Conservation (phyloP, 345 rosid genomes). For the Heritiera littoralis region DNA sequence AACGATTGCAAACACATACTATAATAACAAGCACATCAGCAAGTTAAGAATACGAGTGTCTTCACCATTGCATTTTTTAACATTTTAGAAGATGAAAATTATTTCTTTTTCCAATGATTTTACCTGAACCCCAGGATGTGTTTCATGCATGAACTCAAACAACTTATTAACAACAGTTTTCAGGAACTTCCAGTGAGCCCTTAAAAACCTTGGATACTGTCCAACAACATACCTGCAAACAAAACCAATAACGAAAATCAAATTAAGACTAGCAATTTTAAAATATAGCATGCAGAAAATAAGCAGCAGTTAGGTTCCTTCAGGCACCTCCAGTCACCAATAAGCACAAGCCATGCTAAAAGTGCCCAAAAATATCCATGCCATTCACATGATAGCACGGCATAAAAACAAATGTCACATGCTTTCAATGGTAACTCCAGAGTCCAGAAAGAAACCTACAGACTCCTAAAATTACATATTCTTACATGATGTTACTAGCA, state of each 20-base stretch:
- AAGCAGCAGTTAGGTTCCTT: neutral
- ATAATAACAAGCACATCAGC: neutral
- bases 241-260: conserved; percentile 25
- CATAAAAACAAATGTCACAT: conserved; percentile 1
- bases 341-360: neutral
- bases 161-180: conserved; percentile 98
- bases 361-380: neutral
- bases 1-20: neutral
- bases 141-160: conserved; percentile 99
- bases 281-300: conserved; percentile 6
- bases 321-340: neutral
- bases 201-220: conserved; percentile 96
- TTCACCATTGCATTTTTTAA: neutral
- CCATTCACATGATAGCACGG: neutral
- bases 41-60: neutral
- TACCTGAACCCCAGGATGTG: conserved; percentile 99
- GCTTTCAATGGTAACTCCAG: neutral
- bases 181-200: conserved; percentile 99
- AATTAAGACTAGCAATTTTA: neutral
- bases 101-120: neutral
- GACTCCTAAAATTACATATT: conserved; percentile 1
- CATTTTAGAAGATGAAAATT: neutral
- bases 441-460: neutral
- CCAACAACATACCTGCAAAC: conserved; percentile 96
- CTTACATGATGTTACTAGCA: conserved; percentile 99